Base-by-base conservation (phyloP, 257 asterid genomes). In the Buddleja alternifolia region DNA sequence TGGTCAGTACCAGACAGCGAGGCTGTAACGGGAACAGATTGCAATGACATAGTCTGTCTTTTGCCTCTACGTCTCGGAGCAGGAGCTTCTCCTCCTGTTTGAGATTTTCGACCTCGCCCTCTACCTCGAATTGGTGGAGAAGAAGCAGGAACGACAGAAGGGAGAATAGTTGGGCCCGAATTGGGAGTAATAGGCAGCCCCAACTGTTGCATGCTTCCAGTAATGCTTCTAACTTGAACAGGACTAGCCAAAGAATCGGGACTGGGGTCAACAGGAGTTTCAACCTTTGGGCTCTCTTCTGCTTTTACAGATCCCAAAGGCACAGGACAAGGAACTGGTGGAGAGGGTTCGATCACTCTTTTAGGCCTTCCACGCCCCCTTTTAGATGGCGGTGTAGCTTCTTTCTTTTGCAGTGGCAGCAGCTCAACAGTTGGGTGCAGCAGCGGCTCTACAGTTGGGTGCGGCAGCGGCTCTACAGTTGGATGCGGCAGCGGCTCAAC, bases 281-380 rank as follows among this genome's bases (percentile, higher is more conserved):
- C 83, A 56, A 72, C 79, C 67, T 73, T 71, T 37, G 77, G 25
- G 63, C 25, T 48, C 55, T 68, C 80, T 40, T 70, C 82, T 44
- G 71, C 53, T 60, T 82, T 73, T 41, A 6, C 79, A 72, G 76
- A 40, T 54, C 69, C 74, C 53, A 69, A 29, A 66, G 77, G 73
- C 24, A 41, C 75, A 61, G 78, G 73, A 74, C 42, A 64, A 70
- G 78, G 67, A 70, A 70, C 72, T 29, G 62, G 46, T 63, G 84
- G 72, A 70, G 89, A 60, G 58, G 77, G 66, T 63, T 72, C 84
- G 25, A 73, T 79, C 15, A 76, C 87, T 78, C 95, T 86, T 75
- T 88, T 91, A 52, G 99, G 99, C 88, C 99, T 84, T 73, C 99
- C 99, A 59, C 99, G 93, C 37, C 97, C 99, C 67, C 99, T 86